Base-by-base conservation (phyloP, 2,329 filamentous ascomycete genomes). In the Calonectria fujianensis region DNA sequence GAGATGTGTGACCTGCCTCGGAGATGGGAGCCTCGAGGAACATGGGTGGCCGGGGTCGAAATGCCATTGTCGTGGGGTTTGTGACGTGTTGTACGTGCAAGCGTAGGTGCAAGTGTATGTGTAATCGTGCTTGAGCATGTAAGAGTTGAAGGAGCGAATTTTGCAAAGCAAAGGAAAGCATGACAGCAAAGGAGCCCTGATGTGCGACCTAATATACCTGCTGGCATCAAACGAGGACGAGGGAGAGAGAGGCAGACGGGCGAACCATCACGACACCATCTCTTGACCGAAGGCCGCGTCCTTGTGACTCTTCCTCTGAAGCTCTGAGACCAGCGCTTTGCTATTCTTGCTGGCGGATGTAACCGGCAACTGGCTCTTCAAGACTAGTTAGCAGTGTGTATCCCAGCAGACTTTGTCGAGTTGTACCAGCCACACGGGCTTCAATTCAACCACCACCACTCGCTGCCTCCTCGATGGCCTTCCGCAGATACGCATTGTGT, bases 191-290 rank as follows among this genome's bases (percentile, higher is more conserved):
- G n/a, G 8, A 9, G 45, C n/a, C 20, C 45, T 48, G 45, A 48
- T 48, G 45, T 48, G 45, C 45, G n/a, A 48, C 45, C 45, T 48
- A 48, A 48, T 48, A 48, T 48, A 48, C 45, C n/a, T 20, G 45
- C 13, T 48, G 45, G 45, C 8, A 48, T 48, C n/a, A 8, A 7
- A 13, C 10, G 45, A 8, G 24, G 45, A 48, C 20, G n/a, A 11
- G n/a, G 9, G 45, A 14, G 41, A 48, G 9, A 48, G 45, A 13
- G 45, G 41, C 18, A 48, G 45, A 48, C 20, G 24, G 45, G 45
- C 45, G 9, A 48, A 48, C 45, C 45, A 48, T 24, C 9, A 48
- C 45, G 45, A 24, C 45, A 9, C n/a, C 45, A 9, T 48, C 45
- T 24, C 45, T 48, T 48, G 45, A 48, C 20, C 20, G 45, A n/a